These are phyloP conservation scores for Rhytidhysteron rufulum DNA, from an alignment of 2,329 filamentous ascomycete species.

Conservation along the genomic window DNA sequence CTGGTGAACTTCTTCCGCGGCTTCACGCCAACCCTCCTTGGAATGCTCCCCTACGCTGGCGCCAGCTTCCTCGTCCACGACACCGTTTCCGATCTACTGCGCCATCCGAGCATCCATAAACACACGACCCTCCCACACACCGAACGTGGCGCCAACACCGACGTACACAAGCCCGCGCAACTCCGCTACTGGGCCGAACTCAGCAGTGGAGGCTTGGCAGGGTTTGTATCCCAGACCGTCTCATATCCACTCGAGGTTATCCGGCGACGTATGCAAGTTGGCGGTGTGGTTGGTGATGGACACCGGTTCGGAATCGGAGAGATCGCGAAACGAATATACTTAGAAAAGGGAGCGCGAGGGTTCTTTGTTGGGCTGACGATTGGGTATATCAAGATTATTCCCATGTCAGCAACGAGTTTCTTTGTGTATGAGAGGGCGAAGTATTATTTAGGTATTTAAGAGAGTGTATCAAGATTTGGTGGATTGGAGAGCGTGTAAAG, in stretches of 20 bases:
- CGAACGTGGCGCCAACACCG: constrained; percentile 31
- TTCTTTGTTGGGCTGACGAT: constrained; percentile 94
- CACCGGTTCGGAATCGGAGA: constrained; percentile 73
- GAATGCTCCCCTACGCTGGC: constrained; percentile 96
- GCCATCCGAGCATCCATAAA: constrained; percentile 60
- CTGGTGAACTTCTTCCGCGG: constrained; percentile 92
- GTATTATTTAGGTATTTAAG: constrained; percentile 48
- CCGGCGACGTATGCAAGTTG: constrained; percentile 90
- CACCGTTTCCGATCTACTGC: constrained; percentile 78
- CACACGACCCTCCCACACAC: constrained; percentile 72
- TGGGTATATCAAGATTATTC: constrained; percentile 90
- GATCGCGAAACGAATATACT: constrained; percentile 70
- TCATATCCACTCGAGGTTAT: constrained; percentile 95
- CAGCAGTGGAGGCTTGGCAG: constrained; percentile 76
- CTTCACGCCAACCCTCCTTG: constrained; percentile 82
- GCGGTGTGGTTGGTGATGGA: constrained; percentile 88
- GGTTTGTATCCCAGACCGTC: constrained; percentile 82
- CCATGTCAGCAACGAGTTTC: constrained; percentile 74
- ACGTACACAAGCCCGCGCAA: constrained; percentile 59
- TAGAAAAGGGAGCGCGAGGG: constrained; percentile 71
- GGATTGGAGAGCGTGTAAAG: no score
- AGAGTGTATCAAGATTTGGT: no score
- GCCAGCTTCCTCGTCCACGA: constrained; percentile 96
- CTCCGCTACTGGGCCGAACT: constrained; percentile 86
- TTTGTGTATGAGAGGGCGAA: constrained; percentile 65